Evolutionary conservation across 768 basidiomycete genomes (phyloP), one percentile per base, ranked within the genome.

Genomic region (Lepiota brunneoincarnata): DNA sequence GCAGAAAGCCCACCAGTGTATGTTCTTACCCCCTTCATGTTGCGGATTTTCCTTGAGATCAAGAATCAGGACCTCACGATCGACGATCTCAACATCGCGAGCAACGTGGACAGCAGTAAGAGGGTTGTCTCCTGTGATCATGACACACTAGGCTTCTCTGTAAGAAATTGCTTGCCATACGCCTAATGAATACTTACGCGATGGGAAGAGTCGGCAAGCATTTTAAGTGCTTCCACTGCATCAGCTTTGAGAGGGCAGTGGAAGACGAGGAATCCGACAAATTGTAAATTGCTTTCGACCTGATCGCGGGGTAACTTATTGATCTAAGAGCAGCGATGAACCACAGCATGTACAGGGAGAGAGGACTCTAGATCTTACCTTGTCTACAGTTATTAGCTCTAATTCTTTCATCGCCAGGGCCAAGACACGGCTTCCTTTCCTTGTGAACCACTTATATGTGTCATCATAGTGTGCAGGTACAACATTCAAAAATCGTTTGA

Each of bases 91-190:
- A 6, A 99, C 97, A 64, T 96, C 93, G 21, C 81, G 81, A 15
- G 97, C 97, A 41, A 99, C 95, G 66, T 98, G 97, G 0, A 91
- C 86, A 6, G 97, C 97, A 0, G 97, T 99, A 49, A 99, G 73
- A 6, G 97, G 97, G 68, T 98, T 98, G 69, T 99, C 97, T 35
- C 97, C 97, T 42, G 97, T 99, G 59, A 99, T 99, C 97, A 99
- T 99, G 54, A 98, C 78, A 67, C 97, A 98, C 93, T 97, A 51
- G 4, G 48, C 40, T 45, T n/a, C 23, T 55, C 5, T 47, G 34
- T 40, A 44, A 20, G 23, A 17, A 53, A 7, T 2, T 2, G 44
- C 4, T 10, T 5, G 24, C 15, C 31, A 7, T 6, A 23, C 7
- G 34, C 24, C 39, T 28, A 36, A 6, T 38, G 40, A 36, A 6